Conservation (phyloP, 768 basidiomycete species). For the Auricularia cornea region DNA sequence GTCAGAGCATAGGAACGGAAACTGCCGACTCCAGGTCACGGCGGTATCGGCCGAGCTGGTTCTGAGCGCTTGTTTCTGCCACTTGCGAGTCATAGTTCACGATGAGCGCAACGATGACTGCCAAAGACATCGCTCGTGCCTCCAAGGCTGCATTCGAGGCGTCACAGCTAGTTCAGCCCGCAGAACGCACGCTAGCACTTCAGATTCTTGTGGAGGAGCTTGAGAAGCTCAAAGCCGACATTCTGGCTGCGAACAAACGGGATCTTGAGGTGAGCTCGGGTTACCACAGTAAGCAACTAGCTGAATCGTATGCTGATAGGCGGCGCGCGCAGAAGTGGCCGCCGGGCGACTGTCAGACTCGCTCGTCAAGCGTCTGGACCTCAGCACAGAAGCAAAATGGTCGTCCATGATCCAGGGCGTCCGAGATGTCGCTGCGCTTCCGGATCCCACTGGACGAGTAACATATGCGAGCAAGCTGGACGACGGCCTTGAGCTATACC, state of each 20-base stretch:
- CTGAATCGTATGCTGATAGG: conserved; percentile 31
- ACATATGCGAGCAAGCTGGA: conserved; percentile 88
- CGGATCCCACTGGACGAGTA: conserved; percentile 79
- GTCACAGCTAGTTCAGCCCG: conserved; percentile 68
- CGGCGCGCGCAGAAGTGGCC: conserved; percentile 68
- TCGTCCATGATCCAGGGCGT: conserved; percentile 89
- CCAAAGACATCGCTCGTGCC: conserved; percentile 57
- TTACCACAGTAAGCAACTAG: background rate
- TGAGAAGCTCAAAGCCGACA: conserved; percentile 50
- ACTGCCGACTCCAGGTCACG: too few relatives aligned
- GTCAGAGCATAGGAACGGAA: too few relatives aligned
- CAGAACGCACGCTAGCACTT: conserved; percentile 65
- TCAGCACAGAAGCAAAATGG: conserved; percentile 79
- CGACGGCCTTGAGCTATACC: conserved; percentile 78
- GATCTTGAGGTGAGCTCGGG: conserved; percentile 61
- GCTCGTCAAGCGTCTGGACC: conserved; percentile 79
- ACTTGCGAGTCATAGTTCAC: background rate
- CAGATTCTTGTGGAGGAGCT: conserved; percentile 61
- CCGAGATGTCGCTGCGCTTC: conserved; percentile 73
- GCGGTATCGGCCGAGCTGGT: too few relatives aligned
- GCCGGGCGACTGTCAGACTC: conserved; percentile 78
- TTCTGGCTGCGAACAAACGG: conserved; percentile 70
- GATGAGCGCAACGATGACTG: conserved; percentile 7
- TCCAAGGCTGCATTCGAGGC: conserved; percentile 81
- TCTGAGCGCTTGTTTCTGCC: too few relatives aligned